Evolutionary conservation across 495 filamentous ascomycete species (phyloP), one percentile per base, ranked within the genome.

Genomic region (Pyrenula aspistea): DNA sequence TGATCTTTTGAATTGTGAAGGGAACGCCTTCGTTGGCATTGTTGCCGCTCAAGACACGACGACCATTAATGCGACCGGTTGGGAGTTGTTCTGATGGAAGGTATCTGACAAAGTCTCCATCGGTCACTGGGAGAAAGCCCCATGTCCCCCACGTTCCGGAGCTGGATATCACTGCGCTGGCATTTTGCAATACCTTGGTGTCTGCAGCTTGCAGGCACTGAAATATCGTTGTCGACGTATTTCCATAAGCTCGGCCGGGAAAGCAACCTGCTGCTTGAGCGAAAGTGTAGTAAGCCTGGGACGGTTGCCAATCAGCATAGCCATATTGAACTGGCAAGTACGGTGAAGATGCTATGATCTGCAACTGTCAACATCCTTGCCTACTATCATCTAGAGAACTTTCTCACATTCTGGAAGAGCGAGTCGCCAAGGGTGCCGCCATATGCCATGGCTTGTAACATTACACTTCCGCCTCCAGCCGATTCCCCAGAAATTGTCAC

Each of bases 41-140:
- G 61, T 73, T 72, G 19, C 78, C 78, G 10, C 73, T 65, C 0
- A 85, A 68, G 3, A 82, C 65, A 22, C 71, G 67, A 21, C 71
- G 62, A 4, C 82, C 81, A 57, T 80, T 82, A 11, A 85, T 70
- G 57, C 66, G 61, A 54, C 75, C 75, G 22, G 65, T 57, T 2
- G 67, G 57, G 10, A 86, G 68, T 61, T 84, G 80, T 57, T 71
- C 63, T 24, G 68, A 75, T 12, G 83, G 82, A 3, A 69, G 68
- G 21, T 80, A 69, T 51, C 70, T 69, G 55, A 86, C 66, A 57
- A 84, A 78, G 2, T 65, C 65, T 2, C 78, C 83, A 58, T 88
- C 84, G 1, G 81, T 79, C 1, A 86, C 83, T 8, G 83, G 83
- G 23, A 81, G 61, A 59, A 86, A 85, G 1, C 71, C 80, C 77